Evolutionary conservation across 768 basidiomycete genomes (phyloP).

Genomic region (Lentinula sp.): DNA sequence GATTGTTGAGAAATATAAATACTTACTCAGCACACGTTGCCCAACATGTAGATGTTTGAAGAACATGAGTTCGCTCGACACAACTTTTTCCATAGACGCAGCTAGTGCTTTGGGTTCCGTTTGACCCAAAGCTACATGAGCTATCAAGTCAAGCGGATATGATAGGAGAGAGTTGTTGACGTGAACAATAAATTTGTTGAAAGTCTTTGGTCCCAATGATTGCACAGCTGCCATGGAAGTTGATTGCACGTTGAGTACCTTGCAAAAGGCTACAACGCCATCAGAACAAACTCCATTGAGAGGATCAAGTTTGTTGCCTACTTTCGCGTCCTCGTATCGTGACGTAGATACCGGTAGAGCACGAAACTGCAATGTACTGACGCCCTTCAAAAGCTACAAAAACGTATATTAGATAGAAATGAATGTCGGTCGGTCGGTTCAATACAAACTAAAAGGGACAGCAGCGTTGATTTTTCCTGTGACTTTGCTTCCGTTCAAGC

Average conservation of each 20-base stretch:
- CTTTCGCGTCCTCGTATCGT: slow-evolving; percentile 49
- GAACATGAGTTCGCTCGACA: slow-evolving; percentile 55
- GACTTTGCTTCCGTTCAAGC: slow-evolving; percentile 19
- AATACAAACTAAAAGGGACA: slow-evolving; percentile 50
- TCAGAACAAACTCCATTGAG: neutral
- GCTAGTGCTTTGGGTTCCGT: slow-evolving; percentile 39
- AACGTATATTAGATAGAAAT: slow-evolving; percentile 1
- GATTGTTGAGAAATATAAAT: neutral
- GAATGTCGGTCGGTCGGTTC: neutral
- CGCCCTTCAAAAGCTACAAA: slow-evolving; percentile 40
- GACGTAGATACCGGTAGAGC: slow-evolving; percentile 65
- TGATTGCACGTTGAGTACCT: slow-evolving; percentile 45
- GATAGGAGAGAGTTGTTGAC: slow-evolving; percentile 50
- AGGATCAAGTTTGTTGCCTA: slow-evolving; percentile 21
- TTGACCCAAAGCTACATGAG: slow-evolving; percentile 48
- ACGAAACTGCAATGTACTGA: slow-evolving; percentile 59
- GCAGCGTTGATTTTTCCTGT: slow-evolving; percentile 58
- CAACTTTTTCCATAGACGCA: slow-evolving; percentile 56
- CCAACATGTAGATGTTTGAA: slow-evolving; percentile 50
- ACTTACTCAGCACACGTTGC: slow-evolving; percentile 52
- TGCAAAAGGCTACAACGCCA: slow-evolving; percentile 43
- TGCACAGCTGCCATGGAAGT: slow-evolving; percentile 53
- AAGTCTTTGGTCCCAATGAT: slow-evolving; percentile 30
- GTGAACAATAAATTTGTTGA: slow-evolving; percentile 66
- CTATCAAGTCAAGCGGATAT: slow-evolving; percentile 69